Percentiles rank a stretch among this genome's conserved stretches.
These are phyloP conservation scores for Phytopythium oedochilum DNA, from an alignment of 352 stramenopile genomes.

Conservation along the genomic window DNA sequence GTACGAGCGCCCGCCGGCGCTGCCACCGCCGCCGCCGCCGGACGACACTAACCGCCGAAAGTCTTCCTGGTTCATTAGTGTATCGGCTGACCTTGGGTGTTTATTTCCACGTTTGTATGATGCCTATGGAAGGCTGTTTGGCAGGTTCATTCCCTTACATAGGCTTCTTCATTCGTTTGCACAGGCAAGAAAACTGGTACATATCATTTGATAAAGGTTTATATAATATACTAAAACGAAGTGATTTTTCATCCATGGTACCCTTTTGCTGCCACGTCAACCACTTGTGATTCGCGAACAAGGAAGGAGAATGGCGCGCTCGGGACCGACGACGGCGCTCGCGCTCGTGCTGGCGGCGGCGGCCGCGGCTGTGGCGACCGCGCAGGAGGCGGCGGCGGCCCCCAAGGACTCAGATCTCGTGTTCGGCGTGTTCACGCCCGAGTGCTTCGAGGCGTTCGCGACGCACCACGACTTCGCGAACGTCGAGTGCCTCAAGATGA, in stretches of 20 bases:
- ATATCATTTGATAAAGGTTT: background rate
- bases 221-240: too few species aligned
- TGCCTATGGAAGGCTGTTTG: too few species aligned
- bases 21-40: slow-evolving; percentile 9
- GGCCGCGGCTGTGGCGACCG: slow-evolving; percentile 2
- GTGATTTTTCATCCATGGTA: too few species aligned
- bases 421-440: slow-evolving; percentile 62
- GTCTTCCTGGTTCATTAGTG: slow-evolving; percentile 82
- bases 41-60: slow-evolving; percentile 57
- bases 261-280: background rate
- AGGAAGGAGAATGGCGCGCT: too few species aligned
- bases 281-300: background rate
- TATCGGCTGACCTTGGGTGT: too few species aligned
- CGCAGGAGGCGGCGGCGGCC: background rate
- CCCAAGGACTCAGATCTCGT: slow-evolving; percentile 39
- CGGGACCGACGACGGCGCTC: background rate
- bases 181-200: background rate
- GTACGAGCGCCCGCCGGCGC: slow-evolving; percentile 12
- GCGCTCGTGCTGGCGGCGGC: slow-evolving; percentile 13
- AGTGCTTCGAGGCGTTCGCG: slow-evolving; percentile 81
- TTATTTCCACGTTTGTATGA: too few species aligned
- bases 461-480: slow-evolving; percentile 81
- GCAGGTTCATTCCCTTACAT: too few species aligned
- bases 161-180: too few species aligned
- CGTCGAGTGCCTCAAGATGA: slow-evolving; percentile 75